Conservation (phyloP, 1,284 basidiomycete genomes). For the Baeospora myosura region DNA sequence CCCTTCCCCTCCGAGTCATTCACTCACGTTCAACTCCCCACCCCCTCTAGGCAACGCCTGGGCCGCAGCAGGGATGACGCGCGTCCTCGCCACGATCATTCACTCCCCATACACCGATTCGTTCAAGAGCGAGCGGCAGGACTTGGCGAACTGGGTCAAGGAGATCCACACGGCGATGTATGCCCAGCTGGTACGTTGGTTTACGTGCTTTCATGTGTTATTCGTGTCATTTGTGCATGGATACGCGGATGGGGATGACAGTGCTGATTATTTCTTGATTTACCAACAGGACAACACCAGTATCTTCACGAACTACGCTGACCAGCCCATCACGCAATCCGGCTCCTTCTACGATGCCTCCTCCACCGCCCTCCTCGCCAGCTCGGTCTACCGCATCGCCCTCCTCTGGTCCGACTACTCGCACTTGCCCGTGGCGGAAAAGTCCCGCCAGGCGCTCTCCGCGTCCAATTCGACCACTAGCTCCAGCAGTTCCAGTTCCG, state of each 20-base stretch:
- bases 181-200: constrained; percentile 29
- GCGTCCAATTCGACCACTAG: constrained; percentile 14
- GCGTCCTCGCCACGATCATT: constrained; percentile 72
- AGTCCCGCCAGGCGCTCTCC: constrained; percentile 43
- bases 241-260: constrained; percentile 1
- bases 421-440: constrained; percentile 52
- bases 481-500: constrained; percentile 7
- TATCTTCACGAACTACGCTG: constrained; percentile 74
- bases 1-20: neutral
- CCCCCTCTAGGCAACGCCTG: constrained; percentile 64
- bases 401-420: constrained; percentile 42
- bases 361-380: constrained; percentile 70
- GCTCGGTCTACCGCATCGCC: constrained; percentile 67
- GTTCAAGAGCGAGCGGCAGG: constrained; percentile 47
- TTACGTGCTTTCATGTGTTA: constrained; percentile 16
- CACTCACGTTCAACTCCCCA: neutral
- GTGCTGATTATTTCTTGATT: constrained; percentile 1
- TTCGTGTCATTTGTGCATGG: neutral
- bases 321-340: constrained; percentile 29
- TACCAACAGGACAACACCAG: constrained; percentile 38
- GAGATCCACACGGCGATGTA: constrained; percentile 76
- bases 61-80: constrained; percentile 80
- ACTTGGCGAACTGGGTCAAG: constrained; percentile 60
- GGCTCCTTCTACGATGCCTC: constrained; percentile 69
- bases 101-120: constrained; percentile 47